Conservation (phyloP, 2,329 filamentous ascomycete species). For the Apiospora hydei region DNA sequence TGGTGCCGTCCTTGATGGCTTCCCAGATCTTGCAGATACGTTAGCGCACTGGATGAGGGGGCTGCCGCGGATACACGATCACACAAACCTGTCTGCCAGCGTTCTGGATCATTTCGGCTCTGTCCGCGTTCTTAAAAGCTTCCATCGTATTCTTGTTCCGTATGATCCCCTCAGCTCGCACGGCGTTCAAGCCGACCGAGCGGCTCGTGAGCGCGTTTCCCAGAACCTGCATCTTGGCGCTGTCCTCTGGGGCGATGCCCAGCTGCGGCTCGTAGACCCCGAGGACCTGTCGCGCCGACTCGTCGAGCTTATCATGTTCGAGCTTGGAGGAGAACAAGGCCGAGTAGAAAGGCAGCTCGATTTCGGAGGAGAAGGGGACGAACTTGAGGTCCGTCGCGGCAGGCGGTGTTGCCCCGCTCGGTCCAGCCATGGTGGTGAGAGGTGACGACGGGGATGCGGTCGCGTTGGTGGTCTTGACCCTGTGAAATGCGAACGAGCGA, state of each 20-base stretch:
- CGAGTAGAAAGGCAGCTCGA: conserved; percentile 94
- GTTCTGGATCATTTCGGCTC: conserved; percentile 76
- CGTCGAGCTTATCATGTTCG: conserved; percentile 95
- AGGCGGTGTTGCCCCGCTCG: conserved; percentile 17
- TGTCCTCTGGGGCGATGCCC: conserved; percentile 73
- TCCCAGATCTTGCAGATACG: conserved; percentile 81
- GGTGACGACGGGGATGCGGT: neutral
- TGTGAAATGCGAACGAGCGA: neutral
- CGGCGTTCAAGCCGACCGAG: conserved; percentile 75
- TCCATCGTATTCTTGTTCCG: conserved; percentile 97
- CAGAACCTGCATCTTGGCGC: conserved; percentile 88
- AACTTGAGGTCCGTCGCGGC: conserved; percentile 53
- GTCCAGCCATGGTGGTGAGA: conserved; percentile 18
- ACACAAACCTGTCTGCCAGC: conserved; percentile 76
- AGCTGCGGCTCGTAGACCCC: conserved; percentile 88
- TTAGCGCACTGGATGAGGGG: conserved; percentile 14
- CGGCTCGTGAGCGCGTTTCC: conserved; percentile 85
- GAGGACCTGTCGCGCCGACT: conserved; percentile 84
- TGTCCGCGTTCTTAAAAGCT: conserved; percentile 87
- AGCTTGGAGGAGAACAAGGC: conserved; percentile 91
- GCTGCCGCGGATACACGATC: neutral
- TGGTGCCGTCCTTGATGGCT: conserved; percentile 93
- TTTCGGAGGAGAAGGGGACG: conserved; percentile 90
- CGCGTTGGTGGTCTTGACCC: neutral
- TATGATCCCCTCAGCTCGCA: conserved; percentile 90